Evolutionary conservation across 2,329 filamentous ascomycete genomes (phyloP), one percentile per base, ranked within the genome.

Genomic region (Penicillium glabrum): DNA sequence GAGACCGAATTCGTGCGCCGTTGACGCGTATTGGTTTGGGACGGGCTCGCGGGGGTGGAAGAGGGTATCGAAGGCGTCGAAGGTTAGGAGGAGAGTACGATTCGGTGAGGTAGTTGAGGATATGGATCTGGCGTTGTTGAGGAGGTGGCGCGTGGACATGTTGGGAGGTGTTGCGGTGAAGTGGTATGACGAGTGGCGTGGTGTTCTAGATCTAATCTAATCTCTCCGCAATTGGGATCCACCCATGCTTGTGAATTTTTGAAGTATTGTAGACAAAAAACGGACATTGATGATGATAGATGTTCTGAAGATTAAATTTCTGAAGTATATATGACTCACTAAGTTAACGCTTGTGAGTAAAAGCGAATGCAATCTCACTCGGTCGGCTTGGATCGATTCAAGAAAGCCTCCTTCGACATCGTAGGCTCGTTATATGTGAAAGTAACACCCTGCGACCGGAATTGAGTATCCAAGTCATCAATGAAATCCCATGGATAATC

Each of bases 11-110:
- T 67, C 53, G 56, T 71, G 67, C 14, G 77, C 77, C 47, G 71
- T 65, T 11, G 71, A 60, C 26, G 73, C 66, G 65, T 80, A 80
- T 61, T 78, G 75, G 8, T 69, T 63, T 7, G 72, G 66, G 31
- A 80, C 63, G 1, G 77, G 71, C 3, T 63, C 61, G 54, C 72
- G 72, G 0, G 78, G 77, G 50, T 74, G 62, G 62, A 79, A 79
- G 47, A 80, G 59, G 3, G 78, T 80, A 23, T 71, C 73, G 55
- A 79, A 77, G 33, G 77, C 77, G 63, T 80, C 78, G 41, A 80
- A 64, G 33, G 77, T 79, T 21, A 80, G 67, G 33, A 79, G 72
- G 26, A 80, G 72, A 11, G 61, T 67, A 3, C 67, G 67, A 7
- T 26, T 43, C 3, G 19, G 29, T 5, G 31, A 39, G 19, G 21